Base-by-base conservation (phyloP, 176 grass and related monocot species). In the Canna indica region DNA sequence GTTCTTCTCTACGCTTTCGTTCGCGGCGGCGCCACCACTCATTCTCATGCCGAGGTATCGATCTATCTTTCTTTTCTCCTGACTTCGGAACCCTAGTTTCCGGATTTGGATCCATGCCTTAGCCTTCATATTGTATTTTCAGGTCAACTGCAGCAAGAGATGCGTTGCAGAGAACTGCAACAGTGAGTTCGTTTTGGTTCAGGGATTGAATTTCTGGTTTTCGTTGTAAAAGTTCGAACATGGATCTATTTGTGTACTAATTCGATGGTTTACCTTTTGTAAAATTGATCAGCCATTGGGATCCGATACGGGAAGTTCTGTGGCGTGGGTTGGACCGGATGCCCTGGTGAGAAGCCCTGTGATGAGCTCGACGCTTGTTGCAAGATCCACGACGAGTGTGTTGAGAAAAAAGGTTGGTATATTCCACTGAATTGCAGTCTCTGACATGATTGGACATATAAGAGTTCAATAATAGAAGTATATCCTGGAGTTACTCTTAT, bases 331-430 rank as follows among this genome's bases (percentile, higher is more conserved):
- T 92, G 88, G 93, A 86, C 81, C 34, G 86, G 88, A 52, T 97
- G 93, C 59, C 77, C 90, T 0, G 93, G 88, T 20, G 93, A 97
- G 77, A 83, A 97, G 38, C 93, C 93, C 35, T 97, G 93, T 31
- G 93, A 97, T 53, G 93, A 97, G 58, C 93, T 97, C 61, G 88
- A 92, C 46, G 93, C 86, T 28, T 97, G 84, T 76, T 92, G 93
- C 86, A 90, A 90, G 50, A 79, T 79, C 31, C 93, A 92, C 67
- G 93, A 97, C 29, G 27, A 80, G 64, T 97, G 93, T 71, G 88
- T 97, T 53, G 88, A 83, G 32, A 90, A 87, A 75, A 97, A 97
- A 90, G 86, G 93, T 91, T 28, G 54, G 50, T 47, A 48, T 9
- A 12, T 62, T 59, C 50, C 46, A n/a, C n/a, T n/a, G n/a, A n/a